Conservation (phyloP, 805 yeast species). For the Schizosaccharomyces osmophilus region DNA sequence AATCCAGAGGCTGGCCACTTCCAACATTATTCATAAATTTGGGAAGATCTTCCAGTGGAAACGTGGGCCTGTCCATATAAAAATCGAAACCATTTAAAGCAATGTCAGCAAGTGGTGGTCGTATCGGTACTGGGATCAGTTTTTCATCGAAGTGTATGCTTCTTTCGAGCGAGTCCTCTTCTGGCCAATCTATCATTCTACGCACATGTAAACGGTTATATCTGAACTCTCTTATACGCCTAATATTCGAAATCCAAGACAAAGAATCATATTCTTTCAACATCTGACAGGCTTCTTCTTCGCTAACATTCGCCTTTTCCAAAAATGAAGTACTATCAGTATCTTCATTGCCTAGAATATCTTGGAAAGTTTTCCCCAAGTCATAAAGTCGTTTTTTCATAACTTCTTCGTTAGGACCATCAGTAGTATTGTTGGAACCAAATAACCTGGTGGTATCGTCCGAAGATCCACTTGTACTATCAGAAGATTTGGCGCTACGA, state of each 20-base stretch:
- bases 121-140: constrained; percentile 22
- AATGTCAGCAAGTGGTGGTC: constrained; percentile 31
- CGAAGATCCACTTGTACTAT: background rate
- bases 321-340: background rate
- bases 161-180: constrained; percentile 11
- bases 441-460: background rate
- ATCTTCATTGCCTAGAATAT: background rate
- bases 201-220: constrained; percentile 1
- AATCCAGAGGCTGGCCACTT: constrained; percentile 55
- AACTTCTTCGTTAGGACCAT: background rate
- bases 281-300: background rate
- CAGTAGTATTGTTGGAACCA: background rate
- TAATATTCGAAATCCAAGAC: constrained; percentile 39
- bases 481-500: constrained; percentile 2
- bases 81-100: constrained; percentile 26
- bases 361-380: background rate
- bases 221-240: constrained; percentile 13
- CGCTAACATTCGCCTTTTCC: background rate
- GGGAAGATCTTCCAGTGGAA: constrained; percentile 27
- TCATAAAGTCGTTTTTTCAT: background rate
- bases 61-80: constrained; percentile 25
- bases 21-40: constrained; percentile 50
- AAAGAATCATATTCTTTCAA: constrained; percentile 12
- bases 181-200: constrained; percentile 14
- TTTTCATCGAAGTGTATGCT: constrained; percentile 21